Percentiles rank a stretch among this genome's conserved stretches.
Conservation (phyloP, 148 eudicot species). For the Cornus suecica region DNA sequence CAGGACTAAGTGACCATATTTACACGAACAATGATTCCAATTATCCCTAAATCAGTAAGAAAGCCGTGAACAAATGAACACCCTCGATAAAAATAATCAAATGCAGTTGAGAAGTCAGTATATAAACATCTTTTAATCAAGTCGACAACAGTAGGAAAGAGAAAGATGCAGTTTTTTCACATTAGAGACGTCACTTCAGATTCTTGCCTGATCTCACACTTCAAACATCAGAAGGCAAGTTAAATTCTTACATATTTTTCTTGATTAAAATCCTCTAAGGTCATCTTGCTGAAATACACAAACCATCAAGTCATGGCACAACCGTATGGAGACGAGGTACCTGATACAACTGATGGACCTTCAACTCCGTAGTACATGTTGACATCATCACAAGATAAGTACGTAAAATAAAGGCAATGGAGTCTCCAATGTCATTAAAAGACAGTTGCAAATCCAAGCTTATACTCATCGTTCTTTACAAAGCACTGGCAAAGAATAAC, state of each 20-base stretch:
- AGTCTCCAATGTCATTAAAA: not conserved
- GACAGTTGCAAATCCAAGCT: not conserved
- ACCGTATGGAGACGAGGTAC: not conserved
- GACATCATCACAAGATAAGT: not conserved
- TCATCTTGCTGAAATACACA: no score
- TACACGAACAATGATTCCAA: not conserved
- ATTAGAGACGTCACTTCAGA: not conserved
- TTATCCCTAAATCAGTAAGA: not conserved
- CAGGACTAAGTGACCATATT: not conserved
- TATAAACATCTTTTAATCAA: not conserved
- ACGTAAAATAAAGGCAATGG: not conserved
- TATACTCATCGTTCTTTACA: not conserved
- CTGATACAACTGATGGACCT: not conserved
- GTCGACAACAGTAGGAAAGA: not conserved
- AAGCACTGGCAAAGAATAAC: not conserved
- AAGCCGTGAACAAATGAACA: not conserved
- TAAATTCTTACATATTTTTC: not conserved
- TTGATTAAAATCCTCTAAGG: no score
- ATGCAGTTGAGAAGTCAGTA: not conserved
- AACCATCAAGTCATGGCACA: constrained; percentile 5
- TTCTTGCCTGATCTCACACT: not conserved
- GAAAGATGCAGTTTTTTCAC: not conserved
- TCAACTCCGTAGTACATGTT: not conserved
- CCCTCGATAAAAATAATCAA: not conserved
- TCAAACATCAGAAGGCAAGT: not conserved